These are phyloP conservation scores for Nothopassalora personata DNA, from an alignment of 2,329 filamentous ascomycete genomes.

Conservation along the genomic window DNA sequence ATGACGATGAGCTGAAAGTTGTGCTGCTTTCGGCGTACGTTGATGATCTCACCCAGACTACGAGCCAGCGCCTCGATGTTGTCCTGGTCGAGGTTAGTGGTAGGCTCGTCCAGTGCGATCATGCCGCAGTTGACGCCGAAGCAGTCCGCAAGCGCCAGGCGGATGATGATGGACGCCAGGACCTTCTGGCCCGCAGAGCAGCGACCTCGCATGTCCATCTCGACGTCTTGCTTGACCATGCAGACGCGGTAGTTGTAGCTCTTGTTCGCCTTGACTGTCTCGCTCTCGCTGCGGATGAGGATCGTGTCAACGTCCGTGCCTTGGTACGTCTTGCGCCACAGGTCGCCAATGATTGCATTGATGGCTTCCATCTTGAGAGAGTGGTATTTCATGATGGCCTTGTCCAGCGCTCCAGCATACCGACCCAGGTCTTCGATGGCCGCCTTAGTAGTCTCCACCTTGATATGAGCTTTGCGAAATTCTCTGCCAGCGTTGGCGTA, in stretches of 20 bases:
- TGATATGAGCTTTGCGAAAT: constrained; percentile 84
- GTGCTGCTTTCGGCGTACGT: constrained; percentile 71
- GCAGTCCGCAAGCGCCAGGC: constrained; percentile 88
- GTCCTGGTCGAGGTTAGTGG: constrained; percentile 90
- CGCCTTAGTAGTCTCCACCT: constrained; percentile 84
- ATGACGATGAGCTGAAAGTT: constrained; percentile 99
- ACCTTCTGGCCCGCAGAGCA: constrained; percentile 97
- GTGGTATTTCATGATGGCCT: constrained; percentile 97
- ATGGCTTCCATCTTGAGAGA: constrained; percentile 97
- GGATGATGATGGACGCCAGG: constrained; percentile 93
- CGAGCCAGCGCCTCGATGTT: constrained; percentile 88
- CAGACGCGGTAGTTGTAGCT: constrained; percentile 94
- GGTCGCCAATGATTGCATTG: constrained; percentile 86
- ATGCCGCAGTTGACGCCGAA: constrained; percentile 95
- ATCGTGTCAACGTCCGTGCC: constrained; percentile 97
- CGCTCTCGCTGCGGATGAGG: constrained; percentile 80
- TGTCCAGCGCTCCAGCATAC: constrained; percentile 79
- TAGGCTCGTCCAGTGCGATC: constrained; percentile 95
- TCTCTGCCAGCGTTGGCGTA: constrained; percentile 76
- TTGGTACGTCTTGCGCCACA: constrained; percentile 97
- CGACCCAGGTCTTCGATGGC: constrained; percentile 84
- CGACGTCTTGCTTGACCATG: constrained; percentile 94
- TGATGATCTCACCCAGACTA: constrained; percentile 82
- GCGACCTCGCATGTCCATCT: constrained; percentile 99
- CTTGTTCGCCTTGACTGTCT: constrained; percentile 67